Evolutionary conservation across 169 alveolate species (phyloP).

Genomic region (Eimeria acervulina): DNA sequence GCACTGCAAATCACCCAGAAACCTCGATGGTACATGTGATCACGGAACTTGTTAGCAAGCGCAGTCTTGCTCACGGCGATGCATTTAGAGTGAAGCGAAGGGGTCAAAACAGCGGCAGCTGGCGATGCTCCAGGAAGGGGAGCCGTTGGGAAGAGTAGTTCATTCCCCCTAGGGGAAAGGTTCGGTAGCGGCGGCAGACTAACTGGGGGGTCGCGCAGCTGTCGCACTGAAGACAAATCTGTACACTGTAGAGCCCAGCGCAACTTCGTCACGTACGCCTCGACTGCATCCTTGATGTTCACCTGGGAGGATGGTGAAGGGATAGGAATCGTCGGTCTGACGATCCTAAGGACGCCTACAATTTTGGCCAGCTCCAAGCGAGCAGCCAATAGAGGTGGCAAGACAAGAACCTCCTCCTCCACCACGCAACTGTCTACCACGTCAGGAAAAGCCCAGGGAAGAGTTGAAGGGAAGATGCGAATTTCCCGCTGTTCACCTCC

Average conservation of each 20-base stretch:
- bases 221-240: slow-evolving; percentile 26
- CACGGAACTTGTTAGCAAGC: not conserved
- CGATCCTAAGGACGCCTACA: not conserved
- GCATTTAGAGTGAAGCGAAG: slow-evolving; percentile 21
- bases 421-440: slow-evolving; percentile 48
- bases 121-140: slow-evolving; percentile 67
- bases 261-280: not conserved
- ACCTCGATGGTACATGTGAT: not conserved
- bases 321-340: not conserved
- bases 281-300: not conserved
- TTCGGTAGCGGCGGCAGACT: not conserved
- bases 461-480: slow-evolving; percentile 18
- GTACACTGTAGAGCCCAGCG: not conserved
- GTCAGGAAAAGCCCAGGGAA: slow-evolving; percentile 73
- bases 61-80: slow-evolving; percentile 10
- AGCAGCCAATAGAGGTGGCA: slow-evolving; percentile 34
- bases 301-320: not conserved
- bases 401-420: slow-evolving; percentile 79
- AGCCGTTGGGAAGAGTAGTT: slow-evolving; percentile 49
- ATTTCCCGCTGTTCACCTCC: not conserved
- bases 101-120: slow-evolving; percentile 48
- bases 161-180: slow-evolving; percentile 8
- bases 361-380: slow-evolving; percentile 26
- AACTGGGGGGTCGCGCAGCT: not conserved
- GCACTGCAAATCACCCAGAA: not conserved